Evolutionary conservation across 345 rosid species (phyloP), one percentile per base, ranked within the genome.

Genomic region (Populus alba): DNA sequence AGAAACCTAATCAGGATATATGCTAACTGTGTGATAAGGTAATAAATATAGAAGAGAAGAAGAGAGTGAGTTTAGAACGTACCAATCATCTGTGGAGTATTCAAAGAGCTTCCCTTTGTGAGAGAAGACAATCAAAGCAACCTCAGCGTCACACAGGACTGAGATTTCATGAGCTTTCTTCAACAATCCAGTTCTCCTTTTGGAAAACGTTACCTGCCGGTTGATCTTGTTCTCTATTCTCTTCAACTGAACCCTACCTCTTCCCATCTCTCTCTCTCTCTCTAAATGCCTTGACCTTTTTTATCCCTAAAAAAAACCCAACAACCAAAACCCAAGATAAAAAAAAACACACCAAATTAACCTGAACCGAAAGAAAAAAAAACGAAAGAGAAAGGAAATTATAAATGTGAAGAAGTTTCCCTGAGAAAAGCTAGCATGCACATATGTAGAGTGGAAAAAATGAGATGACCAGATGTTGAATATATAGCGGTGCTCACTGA

Each of bases 161-260:
- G 95, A 91, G 91, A 91, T 88, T 90, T 91, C 95, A 82, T 91
- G 91, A 82, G 95, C 95, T 82, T 91, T 91, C 93, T 91, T 91
- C 88, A 89, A 45, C 82, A 92, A 83, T 11, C 97, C 97, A 79
- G 63, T 87, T 83, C 92, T 87, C 79, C 97, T 88, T 82, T 92
- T 92, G 10, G 97, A 90, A 80, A 91, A 91, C 27, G 96, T 91
- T 53, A 91, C 95, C 67, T 91, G 95, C 65, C 91, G 74, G 82
- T 91, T 91, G 88, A 91, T 91, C 87, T 90, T 91, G 89, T 91
- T 91, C 83, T 91, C 95, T 72, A 92, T 90, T 81, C 93, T 87
- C 92, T 88, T 91, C 89, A 91, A 41, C 86, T 91, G 93, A 91
- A 91, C 96, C 90, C 93, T 89, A 86, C 94, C 95, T 77, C 95